Conservation (phyloP, 345 rosid species). For the Mallotus nudiflorus region DNA sequence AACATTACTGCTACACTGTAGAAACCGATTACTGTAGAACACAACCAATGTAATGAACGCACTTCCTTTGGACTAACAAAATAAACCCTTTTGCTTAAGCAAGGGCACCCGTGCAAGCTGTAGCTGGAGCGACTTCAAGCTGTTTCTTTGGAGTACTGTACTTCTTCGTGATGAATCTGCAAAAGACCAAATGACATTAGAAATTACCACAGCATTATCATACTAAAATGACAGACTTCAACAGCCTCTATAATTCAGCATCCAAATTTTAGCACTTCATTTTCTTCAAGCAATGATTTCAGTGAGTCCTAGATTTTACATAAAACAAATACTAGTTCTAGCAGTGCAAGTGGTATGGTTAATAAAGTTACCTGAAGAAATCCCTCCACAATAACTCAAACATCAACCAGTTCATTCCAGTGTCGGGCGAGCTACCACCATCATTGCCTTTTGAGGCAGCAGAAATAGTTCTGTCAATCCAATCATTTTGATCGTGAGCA, state of each 20-base stretch:
- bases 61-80: not conserved
- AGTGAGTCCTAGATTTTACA: not conserved
- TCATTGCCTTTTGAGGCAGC: constrained; percentile 30
- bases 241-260: not conserved
- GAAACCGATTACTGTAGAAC: not conserved
- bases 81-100: constrained; percentile 31
- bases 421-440: constrained; percentile 43
- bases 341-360: not conserved
- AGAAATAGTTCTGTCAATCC: constrained; percentile 33
- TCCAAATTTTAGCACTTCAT: not conserved
- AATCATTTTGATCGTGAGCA: not conserved
- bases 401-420: constrained; percentile 78
- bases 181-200: not conserved
- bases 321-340: not conserved
- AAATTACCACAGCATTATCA: not conserved
- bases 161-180: constrained; percentile 86
- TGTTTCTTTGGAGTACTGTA: constrained; percentile 60
- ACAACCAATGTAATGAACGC: not conserved
- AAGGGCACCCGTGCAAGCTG: constrained; percentile 66
- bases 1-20: constrained; percentile 8
- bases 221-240: not conserved
- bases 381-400: constrained; percentile 94
- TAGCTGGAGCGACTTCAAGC: constrained; percentile 66
- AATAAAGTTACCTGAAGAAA: constrained; percentile 74
- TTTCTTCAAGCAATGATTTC: not conserved